A percentile compares a stretch with the other conserved stretches of the same genome.
These are phyloP conservation scores for Dactylellina leptospora DNA, from an alignment of 2,329 filamentous ascomycete genomes.

Conservation along the genomic window DNA sequence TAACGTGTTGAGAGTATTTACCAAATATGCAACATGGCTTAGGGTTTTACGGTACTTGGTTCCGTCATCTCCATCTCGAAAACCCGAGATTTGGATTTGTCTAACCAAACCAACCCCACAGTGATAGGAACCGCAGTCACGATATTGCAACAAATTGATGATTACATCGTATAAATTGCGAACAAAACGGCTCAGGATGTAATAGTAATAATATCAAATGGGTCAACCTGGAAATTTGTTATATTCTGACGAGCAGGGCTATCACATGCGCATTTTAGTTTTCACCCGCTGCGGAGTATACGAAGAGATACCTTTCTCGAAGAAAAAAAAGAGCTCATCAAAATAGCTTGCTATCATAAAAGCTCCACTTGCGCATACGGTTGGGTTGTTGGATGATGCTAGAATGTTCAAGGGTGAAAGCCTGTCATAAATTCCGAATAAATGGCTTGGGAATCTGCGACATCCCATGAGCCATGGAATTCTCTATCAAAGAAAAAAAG, in stretches of 20 bases:
- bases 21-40: conserved; percentile 18
- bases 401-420: conserved; percentile 34
- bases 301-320: too few species aligned
- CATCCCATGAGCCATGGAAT: conserved; percentile 34
- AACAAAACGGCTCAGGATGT: too few species aligned
- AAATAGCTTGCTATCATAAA: too few species aligned
- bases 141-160: too few species aligned
- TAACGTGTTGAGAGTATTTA: conserved; percentile 6
- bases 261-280: too few species aligned
- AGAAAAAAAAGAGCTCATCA: too few species aligned
- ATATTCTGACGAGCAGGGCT: too few species aligned
- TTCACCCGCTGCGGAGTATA: too few species aligned
- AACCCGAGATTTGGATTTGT: conserved; percentile 13
- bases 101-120: neutral
- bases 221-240: too few species aligned
- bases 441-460: conserved; percentile 40
- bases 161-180: conserved; percentile 20
- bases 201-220: too few species aligned
- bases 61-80: conserved; percentile 29
- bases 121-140: neutral
- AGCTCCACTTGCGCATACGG: neutral
- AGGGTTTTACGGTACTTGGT: conserved; percentile 39
- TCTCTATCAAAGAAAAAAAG: conserved; percentile 17
- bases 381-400: conserved; percentile 28
- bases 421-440: conserved; percentile 50